phyloP scores from a whole-genome alignment of 352 stramenopile genomes.

The Pythium sukuiense region DNA sequence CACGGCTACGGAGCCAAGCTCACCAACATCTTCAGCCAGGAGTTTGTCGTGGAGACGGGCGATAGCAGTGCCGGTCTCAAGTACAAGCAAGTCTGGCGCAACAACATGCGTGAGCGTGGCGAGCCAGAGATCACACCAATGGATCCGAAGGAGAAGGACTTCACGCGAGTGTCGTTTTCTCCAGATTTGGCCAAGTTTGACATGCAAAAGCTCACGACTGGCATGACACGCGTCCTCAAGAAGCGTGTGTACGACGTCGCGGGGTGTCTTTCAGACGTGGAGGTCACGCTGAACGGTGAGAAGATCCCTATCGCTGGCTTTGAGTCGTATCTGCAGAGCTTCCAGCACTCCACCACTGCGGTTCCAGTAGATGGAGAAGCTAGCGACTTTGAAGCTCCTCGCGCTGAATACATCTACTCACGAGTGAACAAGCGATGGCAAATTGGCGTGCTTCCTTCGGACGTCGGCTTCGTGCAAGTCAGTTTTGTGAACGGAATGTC shows the following conservation, averaged over 20 bases:
- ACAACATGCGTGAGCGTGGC: conserved; percentile 95
- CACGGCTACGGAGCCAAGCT: conserved; percentile 97
- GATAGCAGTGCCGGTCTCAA: conserved; percentile 84
- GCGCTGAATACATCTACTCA: conserved; percentile 88
- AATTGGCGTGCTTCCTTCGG: conserved; percentile 90
- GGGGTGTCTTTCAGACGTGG: conserved; percentile 91
- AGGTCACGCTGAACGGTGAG: conserved; percentile 93
- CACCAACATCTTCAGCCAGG: conserved; percentile 99
- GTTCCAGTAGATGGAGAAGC: conserved; percentile 1
- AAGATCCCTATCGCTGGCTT: conserved; percentile 92
- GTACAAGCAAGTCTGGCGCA: conserved; percentile 92
- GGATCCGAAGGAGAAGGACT: conserved; percentile 89
- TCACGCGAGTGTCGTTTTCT: conserved; percentile 97
- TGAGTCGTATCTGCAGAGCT: conserved; percentile 95
- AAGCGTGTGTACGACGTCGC: conserved; percentile 99
- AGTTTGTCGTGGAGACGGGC: conserved; percentile 99
- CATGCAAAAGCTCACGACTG: conserved; percentile 93
- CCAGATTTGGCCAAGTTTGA: conserved; percentile 97
- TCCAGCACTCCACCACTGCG: conserved; percentile 60
- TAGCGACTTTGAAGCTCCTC: conserved; percentile 5
- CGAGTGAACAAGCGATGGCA: conserved; percentile 96
- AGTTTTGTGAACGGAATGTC: conserved; percentile 99
- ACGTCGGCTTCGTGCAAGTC: conserved; percentile 95
- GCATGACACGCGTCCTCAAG: conserved; percentile 92
- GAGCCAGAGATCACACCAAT: conserved; percentile 85